Evolutionary conservation across 2,329 filamentous ascomycete species (phyloP).

Genomic region (Cladosporium austrohemisphaericum): DNA sequence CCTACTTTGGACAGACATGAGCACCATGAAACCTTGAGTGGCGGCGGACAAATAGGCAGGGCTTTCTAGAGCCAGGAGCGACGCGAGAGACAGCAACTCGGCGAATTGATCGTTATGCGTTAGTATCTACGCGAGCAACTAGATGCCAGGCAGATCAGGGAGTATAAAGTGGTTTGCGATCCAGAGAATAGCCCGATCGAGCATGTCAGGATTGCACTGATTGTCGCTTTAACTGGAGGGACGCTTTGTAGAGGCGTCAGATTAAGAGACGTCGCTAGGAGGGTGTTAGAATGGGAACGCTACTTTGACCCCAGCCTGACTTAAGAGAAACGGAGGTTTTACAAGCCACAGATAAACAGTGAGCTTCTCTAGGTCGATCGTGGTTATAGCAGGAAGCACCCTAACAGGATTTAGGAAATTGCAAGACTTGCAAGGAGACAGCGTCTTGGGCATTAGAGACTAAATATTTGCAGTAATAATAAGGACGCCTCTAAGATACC

Average conservation of each 20-base stretch:
- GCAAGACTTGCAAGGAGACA: not conserved
- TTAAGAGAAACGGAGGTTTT: not conserved
- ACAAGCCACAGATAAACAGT: not conserved
- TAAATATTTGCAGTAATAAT: not conserved
- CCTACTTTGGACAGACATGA: not conserved
- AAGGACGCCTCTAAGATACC: not conserved
- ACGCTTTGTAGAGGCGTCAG: not conserved
- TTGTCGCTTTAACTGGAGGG: not conserved
- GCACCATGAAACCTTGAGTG: not conserved
- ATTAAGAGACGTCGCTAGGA: not conserved
- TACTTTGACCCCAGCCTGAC: not conserved
- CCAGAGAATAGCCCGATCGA: not conserved
- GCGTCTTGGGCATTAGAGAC: not conserved
- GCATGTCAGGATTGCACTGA: not conserved
- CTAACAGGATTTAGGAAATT: not conserved
- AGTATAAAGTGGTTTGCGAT: not conserved
- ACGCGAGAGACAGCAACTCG: not conserved
- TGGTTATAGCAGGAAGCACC: not conserved
- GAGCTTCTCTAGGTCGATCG: not conserved
- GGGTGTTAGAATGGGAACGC: not conserved
- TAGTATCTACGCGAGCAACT: not conserved
- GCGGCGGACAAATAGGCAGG: not conserved
- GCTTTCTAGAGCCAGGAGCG: not conserved
- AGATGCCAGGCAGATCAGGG: not conserved
- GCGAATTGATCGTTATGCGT: not conserved